Evolutionary conservation across 208 protist species (phyloP).

Genomic region (Leishmania major): DNA sequence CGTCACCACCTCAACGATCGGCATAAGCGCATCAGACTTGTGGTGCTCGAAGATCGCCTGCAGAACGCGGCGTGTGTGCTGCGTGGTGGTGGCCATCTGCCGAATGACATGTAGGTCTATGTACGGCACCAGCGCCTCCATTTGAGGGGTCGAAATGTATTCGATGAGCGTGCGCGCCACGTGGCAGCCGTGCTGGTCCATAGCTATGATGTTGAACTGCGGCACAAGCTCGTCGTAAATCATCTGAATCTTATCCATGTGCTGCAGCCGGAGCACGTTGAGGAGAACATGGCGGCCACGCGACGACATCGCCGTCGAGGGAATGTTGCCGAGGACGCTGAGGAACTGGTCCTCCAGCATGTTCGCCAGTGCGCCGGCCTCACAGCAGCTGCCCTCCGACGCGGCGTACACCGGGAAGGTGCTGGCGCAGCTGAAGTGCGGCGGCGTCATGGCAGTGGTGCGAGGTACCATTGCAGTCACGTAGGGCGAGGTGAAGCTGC

Average conservation of each 20-base stretch:
- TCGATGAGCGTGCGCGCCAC: constrained; percentile 78
- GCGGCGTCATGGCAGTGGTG: background rate
- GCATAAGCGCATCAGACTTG: constrained; percentile 43
- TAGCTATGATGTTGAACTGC: constrained; percentile 54
- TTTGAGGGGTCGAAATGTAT: constrained; percentile 45
- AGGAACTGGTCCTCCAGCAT: constrained; percentile 56
- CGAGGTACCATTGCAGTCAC: background rate
- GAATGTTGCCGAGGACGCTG: constrained; percentile 46
- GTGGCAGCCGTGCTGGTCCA: constrained; percentile 75
- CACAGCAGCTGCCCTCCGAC: constrained; percentile 13
- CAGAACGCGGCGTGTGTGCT: constrained; percentile 76
- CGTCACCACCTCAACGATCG: constrained; percentile 63
- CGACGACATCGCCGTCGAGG: constrained; percentile 48
- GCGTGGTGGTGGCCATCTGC: constrained; percentile 50
- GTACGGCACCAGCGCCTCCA: constrained; percentile 49
- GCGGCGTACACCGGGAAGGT: constrained; percentile 14
- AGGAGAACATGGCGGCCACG: constrained; percentile 62
- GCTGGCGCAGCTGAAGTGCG: background rate
- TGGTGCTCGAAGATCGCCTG: constrained; percentile 82
- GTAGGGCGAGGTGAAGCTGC: constrained; percentile 8
- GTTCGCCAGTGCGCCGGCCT: constrained; percentile 26
- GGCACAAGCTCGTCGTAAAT: constrained; percentile 70
- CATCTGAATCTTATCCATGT: constrained; percentile 54
- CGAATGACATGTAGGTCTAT: constrained; percentile 43
- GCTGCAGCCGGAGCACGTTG: constrained; percentile 57